Percentiles rank a stretch among this genome's conserved stretches.
phyloP scores from a whole-genome alignment of 768 basidiomycete genomes.

The Auricularia cornea region DNA sequence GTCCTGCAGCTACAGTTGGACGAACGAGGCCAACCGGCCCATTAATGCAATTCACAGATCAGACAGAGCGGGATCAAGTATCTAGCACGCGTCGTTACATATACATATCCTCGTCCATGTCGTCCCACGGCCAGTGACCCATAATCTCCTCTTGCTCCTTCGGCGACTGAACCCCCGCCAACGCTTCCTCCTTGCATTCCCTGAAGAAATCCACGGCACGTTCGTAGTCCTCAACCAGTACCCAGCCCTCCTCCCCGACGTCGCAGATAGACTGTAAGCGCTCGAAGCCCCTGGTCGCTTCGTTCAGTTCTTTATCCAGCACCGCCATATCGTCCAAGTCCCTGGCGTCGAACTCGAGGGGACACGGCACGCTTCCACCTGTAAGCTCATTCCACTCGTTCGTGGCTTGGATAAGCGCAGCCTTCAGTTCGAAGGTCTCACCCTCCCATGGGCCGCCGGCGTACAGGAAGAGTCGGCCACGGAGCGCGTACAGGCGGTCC shows the following conservation, averaged over 20 bases:
- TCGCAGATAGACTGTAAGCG: slow-evolving; percentile 20
- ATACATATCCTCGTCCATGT: slow-evolving; percentile 43
- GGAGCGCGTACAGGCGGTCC: slow-evolving; percentile 30
- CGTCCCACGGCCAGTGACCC: slow-evolving; percentile 39
- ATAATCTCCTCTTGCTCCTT: slow-evolving; percentile 31
- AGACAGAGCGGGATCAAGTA: no score
- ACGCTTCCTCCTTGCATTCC: slow-evolving; percentile 27
- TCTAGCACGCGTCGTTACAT: slow-evolving; percentile 21
- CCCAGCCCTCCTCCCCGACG: slow-evolving; percentile 35
- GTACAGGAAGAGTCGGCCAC: slow-evolving; percentile 34
- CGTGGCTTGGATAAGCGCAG: slow-evolving; percentile 35
- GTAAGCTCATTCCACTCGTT: slow-evolving; percentile 36
- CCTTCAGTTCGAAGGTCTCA: slow-evolving; percentile 40
- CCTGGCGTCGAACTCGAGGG: slow-evolving; percentile 37
- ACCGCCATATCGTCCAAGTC: slow-evolving; percentile 35
- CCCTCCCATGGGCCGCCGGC: slow-evolving; percentile 44
- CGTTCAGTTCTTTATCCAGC: slow-evolving; percentile 25
- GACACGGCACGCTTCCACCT: slow-evolving; percentile 33
- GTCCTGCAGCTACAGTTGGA: no score
- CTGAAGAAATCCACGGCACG: slow-evolving; percentile 26
- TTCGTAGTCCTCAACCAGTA: slow-evolving; percentile 35
- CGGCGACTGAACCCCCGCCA: slow-evolving; percentile 23
- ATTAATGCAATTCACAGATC: no score
- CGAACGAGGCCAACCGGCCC: no score
- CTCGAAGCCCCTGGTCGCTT: slow-evolving; percentile 26